A percentile compares a stretch with the other conserved stretches of the same genome.
Conservation (phyloP, 202 grass and related monocot species). For the Cymbopogon flexuosus region DNA sequence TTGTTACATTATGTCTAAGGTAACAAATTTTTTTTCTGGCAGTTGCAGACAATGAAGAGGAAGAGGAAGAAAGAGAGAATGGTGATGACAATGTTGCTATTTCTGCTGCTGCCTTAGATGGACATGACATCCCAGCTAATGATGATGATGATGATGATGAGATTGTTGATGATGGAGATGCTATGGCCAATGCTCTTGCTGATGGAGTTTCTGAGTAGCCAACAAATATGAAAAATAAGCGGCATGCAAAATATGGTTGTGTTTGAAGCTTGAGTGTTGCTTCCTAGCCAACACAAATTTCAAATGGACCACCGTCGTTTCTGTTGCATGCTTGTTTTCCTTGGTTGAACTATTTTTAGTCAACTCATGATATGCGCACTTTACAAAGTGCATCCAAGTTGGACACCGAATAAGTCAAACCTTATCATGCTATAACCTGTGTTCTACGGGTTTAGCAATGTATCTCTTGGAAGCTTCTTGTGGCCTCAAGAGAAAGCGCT, state of each 20-base stretch:
- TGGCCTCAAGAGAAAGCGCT: background rate
- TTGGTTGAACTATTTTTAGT: background rate
- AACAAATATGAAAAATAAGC: background rate
- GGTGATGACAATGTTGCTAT: constrained; percentile 7
- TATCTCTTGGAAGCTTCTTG: background rate
- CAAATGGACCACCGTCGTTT: background rate
- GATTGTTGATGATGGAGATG: background rate
- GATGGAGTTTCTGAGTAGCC: background rate
- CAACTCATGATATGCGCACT: background rate
- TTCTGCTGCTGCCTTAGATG: background rate
- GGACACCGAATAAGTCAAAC: background rate
- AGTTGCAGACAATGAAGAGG: constrained; percentile 11
- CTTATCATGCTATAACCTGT: background rate
- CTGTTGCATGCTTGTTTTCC: background rate
- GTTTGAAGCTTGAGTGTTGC: background rate
- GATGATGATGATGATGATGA: background rate
- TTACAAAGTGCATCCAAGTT: background rate
- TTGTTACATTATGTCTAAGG: background rate
- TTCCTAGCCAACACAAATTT: background rate
- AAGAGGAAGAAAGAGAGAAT: constrained; percentile 11
- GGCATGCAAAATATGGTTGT: background rate
- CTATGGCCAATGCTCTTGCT: background rate
- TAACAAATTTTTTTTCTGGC: background rate
- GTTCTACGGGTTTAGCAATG: background rate
- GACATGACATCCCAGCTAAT: background rate